Base-by-base conservation (phyloP, 75 land plant species). In the Picea glauca region DNA sequence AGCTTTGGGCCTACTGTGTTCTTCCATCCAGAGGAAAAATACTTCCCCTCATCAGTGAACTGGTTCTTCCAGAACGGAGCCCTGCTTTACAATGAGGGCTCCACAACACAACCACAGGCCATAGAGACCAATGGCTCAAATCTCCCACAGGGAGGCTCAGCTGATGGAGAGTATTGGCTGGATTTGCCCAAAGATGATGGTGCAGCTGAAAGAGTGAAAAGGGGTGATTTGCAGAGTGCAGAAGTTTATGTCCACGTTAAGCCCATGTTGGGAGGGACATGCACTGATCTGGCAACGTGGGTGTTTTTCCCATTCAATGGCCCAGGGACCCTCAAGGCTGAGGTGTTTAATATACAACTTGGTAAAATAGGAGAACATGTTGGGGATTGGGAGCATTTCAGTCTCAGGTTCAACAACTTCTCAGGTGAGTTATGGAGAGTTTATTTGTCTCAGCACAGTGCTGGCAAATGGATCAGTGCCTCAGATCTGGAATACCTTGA, bases 301-400 rank as follows among this genome's bases (percentile, higher is more conserved):
- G 1, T 83, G 31, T 85, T 74, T 62, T 85, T n/a, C 72, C 86
- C 87, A n/a, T 85, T 85, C 78, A 85, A 85, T 65, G 87, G 87
- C 23, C 70, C 86, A 9, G 75, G 76, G 14, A 83, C 74, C 38
- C 81, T 80, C 15, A 85, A 76, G 75, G 77, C 83, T 12, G 81
- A 64, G 58, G 23, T 66, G 40, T 18, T 85, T 0, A 79, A 79
- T 18, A 58, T 85, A 15, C 58, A 64, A 20, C 78, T 85, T 5
- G 86, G 85, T 54, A 79, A 56, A 46, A 40, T 85, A 32, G 87
- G 87, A 18, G 70, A 79, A 21, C 87, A 85, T 75, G 86, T 85
- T 14, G 73, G 66, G 7, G 87, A 85, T 66, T 85, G 87, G 87
- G 87, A 85, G 78, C 87, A 85, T 72, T 79, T 84, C 31, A 85